Base-by-base conservation (phyloP, 208 protist genomes). In the Acanthamoeba quina region DNA sequence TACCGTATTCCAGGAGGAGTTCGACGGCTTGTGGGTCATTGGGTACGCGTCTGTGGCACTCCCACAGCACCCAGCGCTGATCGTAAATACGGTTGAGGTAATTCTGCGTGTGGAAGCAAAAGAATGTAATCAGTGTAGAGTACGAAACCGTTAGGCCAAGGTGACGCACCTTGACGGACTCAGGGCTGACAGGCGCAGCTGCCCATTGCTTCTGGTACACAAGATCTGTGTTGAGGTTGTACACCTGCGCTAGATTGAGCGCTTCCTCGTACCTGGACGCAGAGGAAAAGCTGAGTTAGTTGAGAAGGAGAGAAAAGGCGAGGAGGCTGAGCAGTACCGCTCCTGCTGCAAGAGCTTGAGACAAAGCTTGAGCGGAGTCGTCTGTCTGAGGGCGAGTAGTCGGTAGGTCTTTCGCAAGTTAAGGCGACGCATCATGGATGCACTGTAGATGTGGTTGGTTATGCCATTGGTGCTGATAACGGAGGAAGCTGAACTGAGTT, bases 131-230 rank as follows among this genome's bases (percentile, higher is more conserved):
- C 17, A 60, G 54, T 15, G 0, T 2, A 10, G 54, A 7, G 26
- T 60, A 19, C 21, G 19, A 26, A 60, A 17, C 47, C 44, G 9
- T 1, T 5, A 17, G 54, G 54, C 19, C 54, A 92, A 37, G 11
- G 49, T 70, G 24, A 26, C 0, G 11, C 15, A 60, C 86, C 64
- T 92, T 92, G 13, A 92, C 72, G 19, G 86, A 92, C 29, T 92
- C n/a, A 0, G 70, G 26, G 10, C 54, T 72, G 31, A 92, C 86
- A 64, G 86, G 86, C 17, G 37, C 34, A n/a, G 86, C 37, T 64
- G 86, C 86, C 86, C 86, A 92, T 49, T 92, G 86, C 37, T 92
- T 92, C n/a, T 92, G 86, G 44, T 92, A 92, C n/a, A 92, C 54
- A 15, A 92, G 34, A 72, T 92, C 86, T 7, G 86, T 92, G 86